Base-by-base conservation (phyloP, 75 land plant species). In the Cunninghamia lanceolata region DNA sequence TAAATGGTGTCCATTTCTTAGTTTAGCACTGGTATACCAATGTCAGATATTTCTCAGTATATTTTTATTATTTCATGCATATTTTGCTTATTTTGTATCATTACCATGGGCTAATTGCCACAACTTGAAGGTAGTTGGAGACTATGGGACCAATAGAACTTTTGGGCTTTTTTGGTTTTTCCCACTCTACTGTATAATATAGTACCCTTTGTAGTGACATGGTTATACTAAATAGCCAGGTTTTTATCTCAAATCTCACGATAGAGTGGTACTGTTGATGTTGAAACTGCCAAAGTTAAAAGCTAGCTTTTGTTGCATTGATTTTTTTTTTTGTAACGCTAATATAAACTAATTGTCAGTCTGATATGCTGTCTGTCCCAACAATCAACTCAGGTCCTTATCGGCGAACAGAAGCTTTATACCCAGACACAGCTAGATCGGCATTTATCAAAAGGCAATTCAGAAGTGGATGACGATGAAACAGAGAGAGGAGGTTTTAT, bases 401-500 rank as follows among this genome's bases (percentile, higher is more conserved):
- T 98, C 19, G 92, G 95, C 86, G 99, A 98, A 83, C 98, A 98
- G 83, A 98, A 96, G 91, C 89, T 96, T 56, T 98, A 96, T 68
- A 88, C 95, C 38, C 91, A 91, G 83, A 87, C 91, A 73, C 99
- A 98, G 85, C 86, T 98, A 81, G 93, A 90, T 71, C 98, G 91
- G 19, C 99, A 98, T 89, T 91, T 90, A 82, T 86, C 63, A 43
- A 4, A 43, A 43, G 99, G 96, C 91, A 96, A 96, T 14, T 43
- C 45, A 43, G 45, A 43, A 43, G 45, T 43, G 45, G 45, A 43
- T 43, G 45, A 4, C 2, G 92, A 32, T 90, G 96, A 94, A 77
- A 93, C 92, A 87, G 99, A 95, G 71, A 87, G 99, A 54, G 97
- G 95, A 85, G 98, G 98, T 19, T 98, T 96, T 85, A 84, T 80